Conservation (phyloP, 129 eudicot species). For the Lactuca sativa region DNA sequence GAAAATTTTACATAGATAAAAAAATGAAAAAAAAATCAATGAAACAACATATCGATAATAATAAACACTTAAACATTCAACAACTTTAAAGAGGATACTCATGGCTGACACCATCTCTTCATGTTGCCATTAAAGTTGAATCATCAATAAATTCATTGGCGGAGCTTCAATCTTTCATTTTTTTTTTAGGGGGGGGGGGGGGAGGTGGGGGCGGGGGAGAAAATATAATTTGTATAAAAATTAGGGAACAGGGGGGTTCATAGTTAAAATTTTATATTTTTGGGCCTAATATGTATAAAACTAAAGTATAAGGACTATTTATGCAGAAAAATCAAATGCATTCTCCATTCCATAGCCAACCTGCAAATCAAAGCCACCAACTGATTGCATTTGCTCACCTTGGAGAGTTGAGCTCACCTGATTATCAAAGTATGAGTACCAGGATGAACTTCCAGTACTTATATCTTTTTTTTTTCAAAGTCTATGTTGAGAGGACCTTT, state of each 20-base stretch:
- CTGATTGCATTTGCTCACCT: conserved; percentile 13
- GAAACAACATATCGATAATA: conserved; percentile 3
- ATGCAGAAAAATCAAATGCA: too few relatives aligned
- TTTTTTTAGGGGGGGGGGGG: too few relatives aligned
- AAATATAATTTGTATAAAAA: too few relatives aligned
- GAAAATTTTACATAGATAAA: too few relatives aligned
- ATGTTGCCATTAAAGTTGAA: conserved; percentile 8
- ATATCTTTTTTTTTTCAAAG: conserved; percentile 33
- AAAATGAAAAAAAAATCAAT: background rate
- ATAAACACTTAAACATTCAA: background rate
- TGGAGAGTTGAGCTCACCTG: conserved; percentile 18
- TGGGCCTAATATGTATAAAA: too few relatives aligned
- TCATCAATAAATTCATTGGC: conserved; percentile 27
- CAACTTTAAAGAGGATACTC: conserved; percentile 25
- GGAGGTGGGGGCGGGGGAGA: too few relatives aligned
- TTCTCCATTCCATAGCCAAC: conserved; percentile 25
- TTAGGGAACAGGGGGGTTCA: too few relatives aligned
- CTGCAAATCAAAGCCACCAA: conserved; percentile 24
- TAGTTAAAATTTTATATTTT: too few relatives aligned
- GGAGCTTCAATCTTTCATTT: too few relatives aligned
- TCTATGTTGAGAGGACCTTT: conserved; percentile 61
- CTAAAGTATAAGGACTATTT: too few relatives aligned
- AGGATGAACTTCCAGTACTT: conserved; percentile 22
- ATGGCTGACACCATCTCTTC: conserved; percentile 19
- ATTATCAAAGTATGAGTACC: conserved; percentile 13